Percentiles rank a stretch among this genome's conserved stretches.
phyloP scores from a whole-genome alignment of 306 rosid genomes.

The Gillenia trifoliata region DNA sequence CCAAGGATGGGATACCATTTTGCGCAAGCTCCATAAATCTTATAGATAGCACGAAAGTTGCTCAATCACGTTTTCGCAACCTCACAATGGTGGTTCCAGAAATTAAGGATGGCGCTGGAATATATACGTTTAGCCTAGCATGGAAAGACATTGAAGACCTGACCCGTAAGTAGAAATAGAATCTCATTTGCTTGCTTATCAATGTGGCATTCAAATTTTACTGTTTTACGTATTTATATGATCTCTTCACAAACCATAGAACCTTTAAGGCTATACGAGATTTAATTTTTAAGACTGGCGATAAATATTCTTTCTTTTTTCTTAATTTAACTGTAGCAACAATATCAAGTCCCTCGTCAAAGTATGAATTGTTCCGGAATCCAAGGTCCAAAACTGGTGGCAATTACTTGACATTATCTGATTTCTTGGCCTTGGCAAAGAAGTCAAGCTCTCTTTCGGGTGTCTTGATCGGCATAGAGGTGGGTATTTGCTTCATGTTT shows the following conservation, averaged over 20 bases:
- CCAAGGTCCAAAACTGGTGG: constrained; percentile 46
- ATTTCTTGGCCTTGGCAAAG: constrained; percentile 74
- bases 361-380: constrained; percentile 45
- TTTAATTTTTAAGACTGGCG: background rate
- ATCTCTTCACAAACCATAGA: background rate
- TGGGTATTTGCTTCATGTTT: constrained; percentile 21
- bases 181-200: constrained; percentile 17
- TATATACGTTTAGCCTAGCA: constrained; percentile 62
- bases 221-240: background rate
- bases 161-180: constrained; percentile 51
- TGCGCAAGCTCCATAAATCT: constrained; percentile 74
- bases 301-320: background rate
- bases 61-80: constrained; percentile 40
- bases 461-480: constrained; percentile 71
- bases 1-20: constrained; percentile 74
- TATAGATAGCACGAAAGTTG: constrained; percentile 52
- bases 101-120: constrained; percentile 51
- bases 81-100: constrained; percentile 35
- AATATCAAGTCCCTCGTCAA: constrained; percentile 41
- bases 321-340: constrained; percentile 48
- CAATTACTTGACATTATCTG: constrained; percentile 43
- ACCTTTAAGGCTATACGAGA: background rate
- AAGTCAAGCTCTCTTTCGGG: constrained; percentile 59
- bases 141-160: constrained; percentile 59
- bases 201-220: background rate